phyloP scores from a whole-genome alignment of 345 rosid genomes.

The Euphorbia peplus region DNA sequence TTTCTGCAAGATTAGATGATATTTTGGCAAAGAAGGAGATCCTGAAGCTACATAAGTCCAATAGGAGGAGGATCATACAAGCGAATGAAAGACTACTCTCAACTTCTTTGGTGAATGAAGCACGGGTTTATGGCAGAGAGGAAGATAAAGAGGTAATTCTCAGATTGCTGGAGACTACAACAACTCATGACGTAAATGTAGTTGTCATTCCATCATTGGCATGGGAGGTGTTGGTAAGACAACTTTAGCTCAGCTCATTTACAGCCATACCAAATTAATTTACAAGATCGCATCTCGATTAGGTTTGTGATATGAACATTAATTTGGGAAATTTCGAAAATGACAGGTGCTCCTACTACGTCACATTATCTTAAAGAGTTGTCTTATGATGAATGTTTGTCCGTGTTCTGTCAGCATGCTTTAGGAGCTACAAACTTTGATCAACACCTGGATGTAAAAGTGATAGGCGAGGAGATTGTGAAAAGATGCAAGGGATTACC shows the following conservation, averaged over 20 bases:
- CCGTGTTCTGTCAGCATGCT: slow-evolving; percentile 2
- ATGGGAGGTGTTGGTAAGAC: no score
- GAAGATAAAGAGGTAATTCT: background rate
- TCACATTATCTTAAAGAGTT: slow-evolving; percentile 3
- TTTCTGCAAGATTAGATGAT: background rate
- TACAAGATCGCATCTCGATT: background rate
- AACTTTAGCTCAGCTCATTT: slow-evolving; percentile 5
- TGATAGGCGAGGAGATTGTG: background rate
- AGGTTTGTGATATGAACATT: background rate
- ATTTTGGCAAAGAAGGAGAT: slow-evolving; percentile 3
- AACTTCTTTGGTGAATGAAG: slow-evolving; percentile 4
- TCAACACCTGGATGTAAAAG: slow-evolving; percentile 1
- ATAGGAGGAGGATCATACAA: background rate
- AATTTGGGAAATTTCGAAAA: background rate
- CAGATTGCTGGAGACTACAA: background rate
- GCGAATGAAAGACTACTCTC: background rate
- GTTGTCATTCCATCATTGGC: slow-evolving; percentile 5
- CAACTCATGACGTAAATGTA: background rate
- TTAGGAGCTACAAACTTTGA: background rate
- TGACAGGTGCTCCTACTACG: background rate
- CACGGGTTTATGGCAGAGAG: background rate
- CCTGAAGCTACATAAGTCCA: background rate
- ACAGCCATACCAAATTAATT: background rate
- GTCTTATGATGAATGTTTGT: slow-evolving; percentile 1
- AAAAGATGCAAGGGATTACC: background rate